Percentiles rank a stretch among this genome's conserved stretches.
Conservation (phyloP, 148 eudicot genomes). For the Rhododendron simsii region DNA sequence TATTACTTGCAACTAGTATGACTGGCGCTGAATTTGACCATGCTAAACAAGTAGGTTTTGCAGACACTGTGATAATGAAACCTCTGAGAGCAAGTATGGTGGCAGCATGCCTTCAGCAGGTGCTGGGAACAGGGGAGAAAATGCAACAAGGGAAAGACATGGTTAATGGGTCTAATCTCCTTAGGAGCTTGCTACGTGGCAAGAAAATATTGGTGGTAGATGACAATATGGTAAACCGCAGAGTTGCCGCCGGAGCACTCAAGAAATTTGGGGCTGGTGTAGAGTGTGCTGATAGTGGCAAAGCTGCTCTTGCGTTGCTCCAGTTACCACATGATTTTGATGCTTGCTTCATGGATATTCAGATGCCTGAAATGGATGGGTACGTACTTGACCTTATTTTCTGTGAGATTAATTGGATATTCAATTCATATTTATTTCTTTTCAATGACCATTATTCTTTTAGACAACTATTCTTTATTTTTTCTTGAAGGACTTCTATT, state of each 20-base stretch:
- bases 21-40: conserved; percentile 32
- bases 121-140: conserved; percentile 42
- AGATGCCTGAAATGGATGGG: conserved; percentile 91
- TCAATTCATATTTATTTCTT: background rate
- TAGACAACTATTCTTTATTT: background rate
- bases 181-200: conserved; percentile 41
- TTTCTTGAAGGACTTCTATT: background rate
- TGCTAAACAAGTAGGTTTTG: conserved; percentile 54
- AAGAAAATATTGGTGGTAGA: conserved; percentile 71
- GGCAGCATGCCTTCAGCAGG: conserved; percentile 74
- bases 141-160: conserved; percentile 34
- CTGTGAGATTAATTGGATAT: background rate
- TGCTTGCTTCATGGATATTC: conserved; percentile 83
- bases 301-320: conserved; percentile 52
- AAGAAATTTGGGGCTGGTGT: conserved; percentile 68
- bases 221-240: conserved; percentile 60
- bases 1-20: conserved; percentile 59
- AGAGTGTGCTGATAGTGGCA: conserved; percentile 63
- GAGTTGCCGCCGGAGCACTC: conserved; percentile 73
- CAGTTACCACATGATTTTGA: conserved; percentile 51
- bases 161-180: conserved; percentile 25
- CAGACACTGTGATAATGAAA: conserved; percentile 65
- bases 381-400: conserved; percentile 16
- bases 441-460: background rate
- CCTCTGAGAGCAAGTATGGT: conserved; percentile 67